Evolutionary conservation across 129 eudicot genomes (phyloP).

Genomic region (Artemisia annua): DNA sequence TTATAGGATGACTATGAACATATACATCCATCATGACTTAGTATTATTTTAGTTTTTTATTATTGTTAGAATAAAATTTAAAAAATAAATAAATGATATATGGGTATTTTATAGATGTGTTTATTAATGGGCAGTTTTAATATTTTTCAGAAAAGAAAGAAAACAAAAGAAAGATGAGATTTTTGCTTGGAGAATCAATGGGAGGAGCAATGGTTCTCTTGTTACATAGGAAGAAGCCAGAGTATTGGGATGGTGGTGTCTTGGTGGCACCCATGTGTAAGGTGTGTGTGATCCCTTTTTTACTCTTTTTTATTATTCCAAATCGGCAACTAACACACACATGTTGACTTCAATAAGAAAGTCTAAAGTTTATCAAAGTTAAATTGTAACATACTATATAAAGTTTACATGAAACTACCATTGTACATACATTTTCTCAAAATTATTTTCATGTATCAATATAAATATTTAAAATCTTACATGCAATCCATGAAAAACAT

Average conservation of each 20-base stretch:
- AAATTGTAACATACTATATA: background rate
- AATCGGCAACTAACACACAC: constrained; percentile 13
- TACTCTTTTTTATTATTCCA: constrained; percentile 3
- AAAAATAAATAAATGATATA: too few relatives aligned
- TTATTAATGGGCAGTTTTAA: constrained; percentile 1
- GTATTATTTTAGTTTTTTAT: too few relatives aligned
- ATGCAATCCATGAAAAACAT: background rate
- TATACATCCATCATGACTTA: constrained; percentile 4
- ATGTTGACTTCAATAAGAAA: background rate
- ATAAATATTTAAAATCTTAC: background rate
- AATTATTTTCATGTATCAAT: background rate
- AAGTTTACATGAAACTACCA: background rate
- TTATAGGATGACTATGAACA: constrained; percentile 22
- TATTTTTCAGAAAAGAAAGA: constrained; percentile 55
- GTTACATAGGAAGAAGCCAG: constrained; percentile 77
- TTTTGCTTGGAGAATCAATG: constrained; percentile 89
- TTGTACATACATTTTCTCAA: background rate
- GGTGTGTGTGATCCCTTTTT: constrained; percentile 36
- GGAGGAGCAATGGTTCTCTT: constrained; percentile 88
- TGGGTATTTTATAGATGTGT: constrained; percentile 3
- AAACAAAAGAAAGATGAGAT: constrained; percentile 63
- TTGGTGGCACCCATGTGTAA: constrained; percentile 97
- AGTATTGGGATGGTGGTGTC: constrained; percentile 88
- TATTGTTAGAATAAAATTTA: too few relatives aligned
- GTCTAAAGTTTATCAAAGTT: background rate